phyloP scores from a whole-genome alignment of 257 asterid genomes.

The Nicotiana benthamiana region DNA sequence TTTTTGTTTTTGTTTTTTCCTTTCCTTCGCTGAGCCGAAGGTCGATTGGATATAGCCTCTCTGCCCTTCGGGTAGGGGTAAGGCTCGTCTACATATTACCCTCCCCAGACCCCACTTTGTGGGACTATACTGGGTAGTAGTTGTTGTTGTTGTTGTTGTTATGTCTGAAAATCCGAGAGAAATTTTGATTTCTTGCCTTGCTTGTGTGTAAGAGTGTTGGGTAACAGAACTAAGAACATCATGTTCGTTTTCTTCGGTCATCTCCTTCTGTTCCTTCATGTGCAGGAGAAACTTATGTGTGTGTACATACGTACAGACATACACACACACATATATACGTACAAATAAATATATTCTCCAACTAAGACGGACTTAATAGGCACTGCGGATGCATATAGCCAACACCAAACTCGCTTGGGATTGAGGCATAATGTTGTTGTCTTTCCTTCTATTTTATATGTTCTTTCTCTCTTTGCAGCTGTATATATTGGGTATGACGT shows the following conservation, averaged over 20 bases:
- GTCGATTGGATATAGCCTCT: too few relatives aligned
- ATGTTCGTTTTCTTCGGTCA: neutral
- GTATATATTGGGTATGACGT: neutral
- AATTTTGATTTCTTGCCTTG: neutral
- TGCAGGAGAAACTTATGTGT: neutral
- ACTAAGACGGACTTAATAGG: too few relatives aligned
- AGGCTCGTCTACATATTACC: too few relatives aligned
- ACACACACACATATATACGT: too few relatives aligned
- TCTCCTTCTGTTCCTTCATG: neutral
- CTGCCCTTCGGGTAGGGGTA: too few relatives aligned
- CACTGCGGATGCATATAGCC: neutral
- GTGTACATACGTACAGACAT: neutral
- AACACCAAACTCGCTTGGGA: neutral
- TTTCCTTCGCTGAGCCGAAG: too few relatives aligned
- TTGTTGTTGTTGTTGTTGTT: too few relatives aligned
- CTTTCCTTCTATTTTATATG: neutral
- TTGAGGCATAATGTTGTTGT: neutral
- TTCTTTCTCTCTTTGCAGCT: neutral
- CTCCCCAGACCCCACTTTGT: too few relatives aligned
- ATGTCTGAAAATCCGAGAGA: neutral
- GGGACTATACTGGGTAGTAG: too few relatives aligned
- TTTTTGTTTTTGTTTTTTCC: too few relatives aligned
- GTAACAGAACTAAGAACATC: neutral
- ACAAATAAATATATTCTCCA: neutral
- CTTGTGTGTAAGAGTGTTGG: neutral